A percentile compares a stretch with the other conserved stretches of the same genome.
phyloP scores from a whole-genome alignment of 2,329 filamentous ascomycete genomes.

The Escovopsis weberi region DNA sequence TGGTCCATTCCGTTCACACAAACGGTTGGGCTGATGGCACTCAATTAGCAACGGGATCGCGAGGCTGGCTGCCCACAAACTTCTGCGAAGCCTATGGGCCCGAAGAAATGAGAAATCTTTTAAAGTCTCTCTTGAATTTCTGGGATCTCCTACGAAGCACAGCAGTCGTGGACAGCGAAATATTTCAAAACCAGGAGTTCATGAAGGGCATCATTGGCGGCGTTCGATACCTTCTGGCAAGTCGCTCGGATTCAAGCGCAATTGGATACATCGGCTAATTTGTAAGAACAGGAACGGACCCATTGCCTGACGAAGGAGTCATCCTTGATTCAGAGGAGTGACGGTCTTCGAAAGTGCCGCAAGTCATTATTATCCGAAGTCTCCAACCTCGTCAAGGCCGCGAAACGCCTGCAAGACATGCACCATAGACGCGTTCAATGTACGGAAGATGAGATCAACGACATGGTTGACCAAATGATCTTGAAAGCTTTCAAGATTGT shows the following conservation, averaged over 20 bases:
- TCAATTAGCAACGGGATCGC: conserved; percentile 65
- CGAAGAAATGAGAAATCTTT: conserved; percentile 66
- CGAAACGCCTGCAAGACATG: conserved; percentile 69
- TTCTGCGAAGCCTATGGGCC: conserved; percentile 95
- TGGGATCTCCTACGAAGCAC: conserved; percentile 81
- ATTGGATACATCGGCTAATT: conserved; percentile 3
- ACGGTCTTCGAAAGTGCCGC: conserved; percentile 62
- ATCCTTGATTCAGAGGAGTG: conserved; percentile 56
- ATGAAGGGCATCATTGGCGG: conserved; percentile 90
- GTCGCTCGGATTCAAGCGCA: conserved; percentile 19
- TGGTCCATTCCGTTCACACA: conserved; percentile 92
- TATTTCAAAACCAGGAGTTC: conserved; percentile 84
- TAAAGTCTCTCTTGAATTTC: conserved; percentile 78
- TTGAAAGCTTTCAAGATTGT: conserved; percentile 88
- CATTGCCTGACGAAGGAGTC: conserved; percentile 79
- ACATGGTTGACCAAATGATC: conserved; percentile 83
- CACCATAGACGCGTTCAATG: conserved; percentile 36
- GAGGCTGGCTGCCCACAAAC: conserved; percentile 95
- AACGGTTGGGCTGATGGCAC: conserved; percentile 99
- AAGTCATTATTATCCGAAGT: conserved; percentile 84
- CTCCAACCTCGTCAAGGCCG: conserved; percentile 75
- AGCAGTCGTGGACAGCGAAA: conserved; percentile 56
- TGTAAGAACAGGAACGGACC: conserved; percentile 55
- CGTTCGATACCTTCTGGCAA: conserved; percentile 75
- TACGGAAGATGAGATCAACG: conserved; percentile 44